Evolutionary conservation across 306 rosid species (phyloP).

Genomic region (Mucuna pruriens): DNA sequence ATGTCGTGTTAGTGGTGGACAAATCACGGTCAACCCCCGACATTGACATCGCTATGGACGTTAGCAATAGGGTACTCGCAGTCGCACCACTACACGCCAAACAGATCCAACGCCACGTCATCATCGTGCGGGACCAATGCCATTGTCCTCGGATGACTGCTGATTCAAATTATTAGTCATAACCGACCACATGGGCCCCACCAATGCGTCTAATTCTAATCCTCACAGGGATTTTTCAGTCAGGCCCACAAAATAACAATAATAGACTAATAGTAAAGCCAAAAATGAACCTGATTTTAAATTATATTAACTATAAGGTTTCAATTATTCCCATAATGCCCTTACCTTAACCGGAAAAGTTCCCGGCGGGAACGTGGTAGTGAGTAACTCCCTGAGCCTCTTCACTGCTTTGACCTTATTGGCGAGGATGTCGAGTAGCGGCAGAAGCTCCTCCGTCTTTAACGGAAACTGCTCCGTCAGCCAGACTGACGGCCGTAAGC

Average conservation of each 20-base stretch:
- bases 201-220: slow-evolving; percentile 40
- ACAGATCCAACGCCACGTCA: slow-evolving; percentile 2
- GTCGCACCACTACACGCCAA: background rate
- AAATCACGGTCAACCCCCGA: slow-evolving; percentile 32
- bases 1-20: background rate
- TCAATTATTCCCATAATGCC: slow-evolving; percentile 6
- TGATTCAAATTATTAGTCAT: background rate
- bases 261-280: background rate
- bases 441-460: slow-evolving; percentile 85
- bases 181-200: slow-evolving; percentile 36
- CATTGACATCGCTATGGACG: slow-evolving; percentile 3
- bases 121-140: slow-evolving; percentile 2
- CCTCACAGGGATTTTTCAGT: slow-evolving; percentile 1
- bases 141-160: background rate
- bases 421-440: slow-evolving; percentile 81
- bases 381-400: slow-evolving; percentile 83
- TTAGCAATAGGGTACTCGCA: too few species aligned
- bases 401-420: slow-evolving; percentile 86
- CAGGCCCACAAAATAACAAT: slow-evolving; percentile 37
- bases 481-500: slow-evolving; percentile 85
- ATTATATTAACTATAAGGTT: background rate
- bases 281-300: background rate
- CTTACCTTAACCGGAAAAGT: slow-evolving; percentile 89
- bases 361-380: slow-evolving; percentile 88
- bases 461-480: slow-evolving; percentile 85